Evolutionary conservation across 164 flowering plant species (phyloP), one percentile per base, ranked within the genome.

Genomic region (Piper betle): DNA sequence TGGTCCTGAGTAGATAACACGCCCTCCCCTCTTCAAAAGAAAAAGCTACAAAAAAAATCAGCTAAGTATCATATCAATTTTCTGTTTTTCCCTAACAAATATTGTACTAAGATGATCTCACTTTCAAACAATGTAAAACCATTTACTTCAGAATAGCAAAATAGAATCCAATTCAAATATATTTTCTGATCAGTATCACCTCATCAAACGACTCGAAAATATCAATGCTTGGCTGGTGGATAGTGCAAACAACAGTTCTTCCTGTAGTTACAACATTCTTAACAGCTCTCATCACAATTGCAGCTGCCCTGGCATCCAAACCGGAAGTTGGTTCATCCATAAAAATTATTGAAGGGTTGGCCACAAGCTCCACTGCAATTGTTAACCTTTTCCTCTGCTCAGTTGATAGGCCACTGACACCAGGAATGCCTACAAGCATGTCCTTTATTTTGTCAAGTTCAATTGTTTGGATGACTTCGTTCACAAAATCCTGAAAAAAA

Each of bases 301-400:
- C 91, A 62, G 96, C 96, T 40, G 91, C 81, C 75, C 89, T 77
- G 62, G 96, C 96, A 84, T 88, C 96, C 63, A 88, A 70, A 43
- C 94, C 89, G 19, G 91, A 71, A 18, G 93, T 86, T 10, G 96
- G 96, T 64, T 88, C 96, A 70, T 88, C 96, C 88, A 88, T 77
- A 25, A 25, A 25, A 25, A 25, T 25, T 25, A 25, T 25, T 25
- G 33, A 25, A 25, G 33, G 33, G 33, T 86, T 89, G 39, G 91
- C 73, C 42, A 89, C 89, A 65, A 88, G 87, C 77, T 88, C 96
- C 46, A 88, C 93, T 40, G 93, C 91, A 42, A 88, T 82, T 7
- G 96, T 89, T 40, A 89, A 80, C 69, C 91, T 67, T 65, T 88
- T 88, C 0, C 96, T 78, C 63, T 88, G 91, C 75, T 88, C 96